Conservation (phyloP, 129 eudicot genomes). For the Glebionis coronaria region DNA sequence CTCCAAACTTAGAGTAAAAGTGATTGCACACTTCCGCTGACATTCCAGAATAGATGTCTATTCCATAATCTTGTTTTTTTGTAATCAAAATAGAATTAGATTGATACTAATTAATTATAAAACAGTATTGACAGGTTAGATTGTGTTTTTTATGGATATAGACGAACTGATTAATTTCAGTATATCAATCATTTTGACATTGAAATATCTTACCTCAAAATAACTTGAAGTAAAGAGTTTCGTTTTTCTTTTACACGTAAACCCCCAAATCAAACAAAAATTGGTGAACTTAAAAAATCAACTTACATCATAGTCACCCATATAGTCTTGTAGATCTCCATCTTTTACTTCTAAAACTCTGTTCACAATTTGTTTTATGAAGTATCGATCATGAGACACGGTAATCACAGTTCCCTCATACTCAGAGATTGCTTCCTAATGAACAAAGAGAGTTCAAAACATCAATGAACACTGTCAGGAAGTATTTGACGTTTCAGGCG, state of each 20-base stretch:
- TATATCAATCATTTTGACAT: neutral
- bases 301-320: slow-evolving; percentile 89
- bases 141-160: neutral
- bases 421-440: slow-evolving; percentile 89
- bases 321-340: slow-evolving; percentile 65
- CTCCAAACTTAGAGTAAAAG: no score
- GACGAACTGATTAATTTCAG: neutral
- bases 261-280: neutral
- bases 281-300: slow-evolving; percentile 13
- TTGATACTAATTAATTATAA: neutral
- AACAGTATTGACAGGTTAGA: neutral
- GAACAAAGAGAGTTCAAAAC: slow-evolving; percentile 13
- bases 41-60: no score
- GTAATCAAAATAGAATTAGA: no score
- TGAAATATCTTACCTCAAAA: neutral
- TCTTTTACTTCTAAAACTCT: slow-evolving; percentile 93
- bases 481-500: neutral
- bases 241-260: neutral
- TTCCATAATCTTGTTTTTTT: no score
- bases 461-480: slow-evolving; percentile 13
- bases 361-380: slow-evolving; percentile 62
- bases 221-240: neutral
- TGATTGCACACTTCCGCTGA: no score
- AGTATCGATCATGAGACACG: slow-evolving; percentile 96
- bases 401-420: slow-evolving; percentile 89